A percentile compares a stretch with the other conserved stretches of the same genome.
Conservation (phyloP, 768 basidiomycete species). For the Leucocoprinus sp. region DNA sequence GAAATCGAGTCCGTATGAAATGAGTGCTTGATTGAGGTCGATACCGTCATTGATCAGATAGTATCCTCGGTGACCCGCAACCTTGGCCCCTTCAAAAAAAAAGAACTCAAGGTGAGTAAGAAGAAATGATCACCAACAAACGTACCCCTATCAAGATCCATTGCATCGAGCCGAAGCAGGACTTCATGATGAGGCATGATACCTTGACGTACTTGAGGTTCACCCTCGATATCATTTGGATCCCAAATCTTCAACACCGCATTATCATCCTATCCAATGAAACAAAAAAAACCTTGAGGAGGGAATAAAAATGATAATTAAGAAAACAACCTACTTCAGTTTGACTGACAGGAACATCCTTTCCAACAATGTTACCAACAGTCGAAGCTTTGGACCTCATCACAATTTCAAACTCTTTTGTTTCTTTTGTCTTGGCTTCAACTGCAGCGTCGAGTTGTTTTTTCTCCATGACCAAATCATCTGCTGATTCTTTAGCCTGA, state of each 20-base stretch:
- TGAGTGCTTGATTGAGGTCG: slow-evolving; percentile 94
- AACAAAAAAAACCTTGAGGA: neutral
- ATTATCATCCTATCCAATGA: slow-evolving; percentile 74
- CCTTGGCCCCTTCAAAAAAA: slow-evolving; percentile 76
- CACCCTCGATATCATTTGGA: slow-evolving; percentile 65
- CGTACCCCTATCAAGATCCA: slow-evolving; percentile 94
- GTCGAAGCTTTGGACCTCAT: slow-evolving; percentile 77
- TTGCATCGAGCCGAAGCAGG: slow-evolving; percentile 84
- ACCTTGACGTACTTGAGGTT: slow-evolving; percentile 61
- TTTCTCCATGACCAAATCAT: slow-evolving; percentile 80
- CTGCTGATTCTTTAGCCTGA: slow-evolving; percentile 87
- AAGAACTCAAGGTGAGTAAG: too few relatives aligned
- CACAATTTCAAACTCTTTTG: slow-evolving; percentile 63
- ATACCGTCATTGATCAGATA: slow-evolving; percentile 94
- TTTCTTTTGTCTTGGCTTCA: slow-evolving; percentile 64
- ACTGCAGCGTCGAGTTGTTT: slow-evolving; percentile 78
- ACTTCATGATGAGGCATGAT: slow-evolving; percentile 99
- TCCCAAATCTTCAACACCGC: slow-evolving; percentile 74
- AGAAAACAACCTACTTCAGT: slow-evolving; percentile 60
- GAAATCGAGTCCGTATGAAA: slow-evolving; percentile 92
- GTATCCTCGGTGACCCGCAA: slow-evolving; percentile 93
- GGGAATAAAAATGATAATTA: neutral
- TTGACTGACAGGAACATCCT: slow-evolving; percentile 73
- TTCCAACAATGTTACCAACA: slow-evolving; percentile 91
- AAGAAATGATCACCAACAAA: too few relatives aligned